Conservation (phyloP, 2,329 filamentous ascomycete genomes). For the Clathrospora elynae region DNA sequence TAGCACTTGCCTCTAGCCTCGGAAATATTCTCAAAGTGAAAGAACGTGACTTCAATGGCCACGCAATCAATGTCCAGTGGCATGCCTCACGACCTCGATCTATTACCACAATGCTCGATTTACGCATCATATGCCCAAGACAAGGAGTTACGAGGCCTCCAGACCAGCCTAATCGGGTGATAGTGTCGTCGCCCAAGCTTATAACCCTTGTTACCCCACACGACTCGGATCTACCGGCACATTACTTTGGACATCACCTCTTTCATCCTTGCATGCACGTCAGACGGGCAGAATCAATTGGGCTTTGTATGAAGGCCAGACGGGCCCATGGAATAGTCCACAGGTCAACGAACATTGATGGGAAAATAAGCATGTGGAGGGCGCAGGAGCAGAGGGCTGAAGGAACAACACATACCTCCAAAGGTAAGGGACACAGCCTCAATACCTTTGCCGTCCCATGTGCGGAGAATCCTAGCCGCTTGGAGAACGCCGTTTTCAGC, state of each 20-base stretch:
- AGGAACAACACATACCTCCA: not conserved
- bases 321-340: not conserved
- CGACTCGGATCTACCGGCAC: conserved; percentile 34
- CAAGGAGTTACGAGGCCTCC: conserved; percentile 12
- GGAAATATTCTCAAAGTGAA: conserved; percentile 13
- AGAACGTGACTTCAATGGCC: conserved; percentile 19
- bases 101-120: conserved; percentile 26
- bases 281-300: not conserved
- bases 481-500: conserved; percentile 15
- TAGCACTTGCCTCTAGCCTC: conserved; percentile 16
- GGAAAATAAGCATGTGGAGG: not conserved
- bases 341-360: too few relatives aligned
- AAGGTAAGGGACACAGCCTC: conserved; percentile 14
- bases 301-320: not conserved
- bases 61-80: conserved; percentile 21
- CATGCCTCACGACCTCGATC: conserved; percentile 20
- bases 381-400: not conserved
- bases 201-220: conserved; percentile 34
- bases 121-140: conserved; percentile 26
- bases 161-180: conserved; percentile 24
- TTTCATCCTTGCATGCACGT: conserved; percentile 8
- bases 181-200: conserved; percentile 40
- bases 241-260: conserved; percentile 26
- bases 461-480: conserved; percentile 22
- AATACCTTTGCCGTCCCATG: conserved; percentile 16